phyloP scores from a whole-genome alignment of 306 rosid species.

The Medicago ruthenica region DNA sequence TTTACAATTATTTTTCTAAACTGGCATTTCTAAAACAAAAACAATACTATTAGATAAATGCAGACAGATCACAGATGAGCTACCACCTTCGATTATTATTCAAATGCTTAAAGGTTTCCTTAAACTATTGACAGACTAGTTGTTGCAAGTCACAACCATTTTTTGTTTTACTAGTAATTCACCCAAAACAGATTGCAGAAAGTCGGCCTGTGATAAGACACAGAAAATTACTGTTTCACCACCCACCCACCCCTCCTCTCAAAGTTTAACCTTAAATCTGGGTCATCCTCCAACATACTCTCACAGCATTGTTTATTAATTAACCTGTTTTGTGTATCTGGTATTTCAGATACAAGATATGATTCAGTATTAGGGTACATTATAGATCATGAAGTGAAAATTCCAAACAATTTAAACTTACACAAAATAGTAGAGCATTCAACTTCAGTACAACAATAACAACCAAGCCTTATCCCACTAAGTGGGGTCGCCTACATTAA shows the following conservation, averaged over 20 bases:
- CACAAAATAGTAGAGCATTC: slow-evolving; percentile 18
- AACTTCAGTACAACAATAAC: not conserved
- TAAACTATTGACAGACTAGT: not conserved
- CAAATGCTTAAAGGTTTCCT: not conserved
- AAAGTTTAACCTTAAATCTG: not conserved
- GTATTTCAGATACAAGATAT: not conserved
- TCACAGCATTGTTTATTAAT: not conserved
- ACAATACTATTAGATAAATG: not conserved
- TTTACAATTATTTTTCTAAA: not conserved
- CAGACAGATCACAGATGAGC: not conserved
- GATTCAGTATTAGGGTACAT: not conserved
- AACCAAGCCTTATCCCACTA: too few species aligned
- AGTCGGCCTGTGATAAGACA: not conserved
- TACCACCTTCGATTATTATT: not conserved
- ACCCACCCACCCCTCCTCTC: not conserved
- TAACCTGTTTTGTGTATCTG: not conserved
- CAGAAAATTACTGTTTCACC: not conserved
- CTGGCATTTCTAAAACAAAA: not conserved
- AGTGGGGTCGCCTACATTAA: too few species aligned
- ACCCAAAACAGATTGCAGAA: too few species aligned
- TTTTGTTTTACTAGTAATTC: too few species aligned
- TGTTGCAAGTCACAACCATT: not conserved
- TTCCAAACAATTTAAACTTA: slow-evolving; percentile 13
- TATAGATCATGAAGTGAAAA: slow-evolving; percentile 23
- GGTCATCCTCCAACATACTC: not conserved